A percentile compares a stretch with the other conserved stretches of the same genome.
Evolutionary conservation across 163 green algal species (phyloP).

Genomic region (Picocystis sp.): DNA sequence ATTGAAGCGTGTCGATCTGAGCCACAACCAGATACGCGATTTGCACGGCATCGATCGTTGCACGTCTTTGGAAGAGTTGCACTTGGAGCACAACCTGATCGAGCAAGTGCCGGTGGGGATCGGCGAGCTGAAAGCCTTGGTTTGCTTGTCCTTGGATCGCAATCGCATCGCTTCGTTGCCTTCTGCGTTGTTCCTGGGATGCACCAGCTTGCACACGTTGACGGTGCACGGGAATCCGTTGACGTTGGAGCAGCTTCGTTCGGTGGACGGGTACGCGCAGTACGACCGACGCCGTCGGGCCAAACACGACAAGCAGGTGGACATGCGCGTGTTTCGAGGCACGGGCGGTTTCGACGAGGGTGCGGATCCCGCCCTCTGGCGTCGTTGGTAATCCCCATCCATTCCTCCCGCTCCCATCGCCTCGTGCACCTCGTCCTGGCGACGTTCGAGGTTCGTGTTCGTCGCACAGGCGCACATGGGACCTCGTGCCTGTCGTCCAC

Average conservation of each 20-base stretch:
- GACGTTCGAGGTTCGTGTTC: too few species aligned
- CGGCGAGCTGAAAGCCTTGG: background rate
- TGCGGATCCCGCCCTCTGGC: constrained; percentile 2
- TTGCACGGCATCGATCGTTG: background rate
- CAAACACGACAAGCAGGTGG: constrained; percentile 13
- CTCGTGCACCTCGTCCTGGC: too few species aligned
- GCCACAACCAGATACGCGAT: background rate
- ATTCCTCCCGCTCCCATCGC: too few species aligned
- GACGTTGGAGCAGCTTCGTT: constrained; percentile 1
- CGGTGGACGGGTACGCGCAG: constrained; percentile 5
- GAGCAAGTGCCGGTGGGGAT: constrained; percentile 1
- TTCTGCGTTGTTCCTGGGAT: constrained; percentile 7
- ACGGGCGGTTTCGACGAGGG: constrained; percentile 15
- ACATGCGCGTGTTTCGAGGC: constrained; percentile 6
- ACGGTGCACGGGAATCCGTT: constrained; percentile 12
- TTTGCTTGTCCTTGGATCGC: constrained; percentile 8
- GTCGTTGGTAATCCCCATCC: too few species aligned
- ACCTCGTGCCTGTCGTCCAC: too few species aligned
- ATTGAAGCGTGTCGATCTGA: background rate
- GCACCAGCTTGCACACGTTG: constrained; percentile 6
- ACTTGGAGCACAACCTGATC: background rate
- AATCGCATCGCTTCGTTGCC: constrained; percentile 5
- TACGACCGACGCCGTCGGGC: constrained; percentile 5
- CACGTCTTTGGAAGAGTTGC: background rate
- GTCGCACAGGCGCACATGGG: too few species aligned